These are phyloP conservation scores for Nothophytophthora sp. DNA, from an alignment of 352 stramenopile species.

Conservation along the genomic window DNA sequence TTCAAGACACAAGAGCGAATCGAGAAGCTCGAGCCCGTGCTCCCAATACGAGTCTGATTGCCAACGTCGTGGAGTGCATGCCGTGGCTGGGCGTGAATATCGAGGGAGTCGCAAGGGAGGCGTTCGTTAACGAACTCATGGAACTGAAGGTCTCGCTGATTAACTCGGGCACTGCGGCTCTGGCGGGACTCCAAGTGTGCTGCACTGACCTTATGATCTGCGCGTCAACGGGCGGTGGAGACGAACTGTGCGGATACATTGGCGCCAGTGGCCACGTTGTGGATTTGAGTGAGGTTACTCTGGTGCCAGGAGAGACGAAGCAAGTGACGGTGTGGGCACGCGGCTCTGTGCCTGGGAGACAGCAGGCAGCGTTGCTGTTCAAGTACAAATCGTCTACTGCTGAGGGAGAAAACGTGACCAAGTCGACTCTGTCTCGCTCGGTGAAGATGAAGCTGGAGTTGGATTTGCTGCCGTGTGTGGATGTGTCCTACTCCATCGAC, in stretches of 20 bases:
- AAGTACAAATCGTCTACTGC: conserved; percentile 48
- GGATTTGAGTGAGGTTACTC: conserved; percentile 47
- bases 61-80: conserved; percentile 72
- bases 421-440: conserved; percentile 20
- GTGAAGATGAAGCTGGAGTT: conserved; percentile 68
- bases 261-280: conserved; percentile 67
- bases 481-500: conserved; percentile 67
- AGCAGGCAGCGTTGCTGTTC: conserved; percentile 63
- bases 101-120: conserved; percentile 36
- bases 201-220: conserved; percentile 70
- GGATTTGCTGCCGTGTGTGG: conserved; percentile 56
- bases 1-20: conserved; percentile 81
- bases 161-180: conserved; percentile 55
- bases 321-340: conserved; percentile 57
- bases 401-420: conserved; percentile 16
- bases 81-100: conserved; percentile 82
- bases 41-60: conserved; percentile 76
- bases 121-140: conserved; percentile 68
- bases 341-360: conserved; percentile 37
- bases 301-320: conserved; percentile 54
- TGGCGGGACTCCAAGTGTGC: conserved; percentile 60
- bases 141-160: conserved; percentile 48
- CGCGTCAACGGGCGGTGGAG: conserved; percentile 24
- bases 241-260: conserved; percentile 50
- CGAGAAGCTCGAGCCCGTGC: conserved; percentile 71